phyloP scores from a whole-genome alignment of 768 basidiomycete genomes.

The Pisolithus tinctorius region DNA sequence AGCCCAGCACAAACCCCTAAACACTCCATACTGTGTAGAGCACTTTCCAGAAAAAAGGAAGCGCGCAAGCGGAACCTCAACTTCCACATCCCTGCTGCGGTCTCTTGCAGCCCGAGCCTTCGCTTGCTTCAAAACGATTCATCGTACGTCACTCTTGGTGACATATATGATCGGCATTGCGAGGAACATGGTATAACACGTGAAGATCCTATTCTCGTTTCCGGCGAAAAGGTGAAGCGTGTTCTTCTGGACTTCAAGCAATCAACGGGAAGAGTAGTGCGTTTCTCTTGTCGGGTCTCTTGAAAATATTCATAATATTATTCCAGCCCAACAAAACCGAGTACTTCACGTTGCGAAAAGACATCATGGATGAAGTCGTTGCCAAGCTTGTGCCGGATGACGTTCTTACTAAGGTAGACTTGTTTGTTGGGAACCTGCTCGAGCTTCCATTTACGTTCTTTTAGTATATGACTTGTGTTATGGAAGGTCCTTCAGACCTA shows the following conservation, averaged over 20 bases:
- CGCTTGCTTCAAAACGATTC: constrained; percentile 88
- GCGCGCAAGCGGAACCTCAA: constrained; percentile 83
- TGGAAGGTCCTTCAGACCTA: constrained; percentile 76
- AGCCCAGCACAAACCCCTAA: neutral
- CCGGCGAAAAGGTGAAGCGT: constrained; percentile 77
- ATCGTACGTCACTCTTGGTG: constrained; percentile 85
- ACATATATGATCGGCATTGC: constrained; percentile 91
- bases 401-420: constrained; percentile 70
- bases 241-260: constrained; percentile 55
- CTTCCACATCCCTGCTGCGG: constrained; percentile 86
- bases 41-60: constrained; percentile 83
- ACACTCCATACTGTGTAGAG: constrained; percentile 37
- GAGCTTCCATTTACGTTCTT: neutral
- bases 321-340: constrained; percentile 55
- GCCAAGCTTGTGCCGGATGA: constrained; percentile 87
- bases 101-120: constrained; percentile 77
- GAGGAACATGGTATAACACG: constrained; percentile 63
- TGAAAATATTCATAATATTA: neutral
- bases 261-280: constrained; percentile 36
- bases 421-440: neutral
- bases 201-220: constrained; percentile 83
- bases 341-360: constrained; percentile 67
- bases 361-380: constrained; percentile 82
- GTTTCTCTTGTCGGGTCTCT: neutral
- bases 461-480: constrained; percentile 87